These are phyloP conservation scores for Abrus pulchellus DNA, from an alignment of 306 rosid genomes.

Conservation along the genomic window DNA sequence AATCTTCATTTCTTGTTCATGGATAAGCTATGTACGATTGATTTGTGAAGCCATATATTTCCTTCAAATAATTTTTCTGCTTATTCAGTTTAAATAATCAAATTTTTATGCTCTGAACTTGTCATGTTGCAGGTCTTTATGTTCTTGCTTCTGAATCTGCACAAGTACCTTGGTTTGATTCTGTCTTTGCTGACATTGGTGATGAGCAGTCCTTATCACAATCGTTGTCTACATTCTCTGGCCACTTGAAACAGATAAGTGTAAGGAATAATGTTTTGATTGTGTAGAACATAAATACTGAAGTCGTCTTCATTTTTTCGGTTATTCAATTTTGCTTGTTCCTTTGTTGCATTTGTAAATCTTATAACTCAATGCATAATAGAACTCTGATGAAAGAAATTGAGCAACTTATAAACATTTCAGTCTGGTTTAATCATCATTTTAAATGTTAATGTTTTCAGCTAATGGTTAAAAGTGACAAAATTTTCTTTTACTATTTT, in stretches of 20 bases:
- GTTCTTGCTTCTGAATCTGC: slow-evolving; percentile 92
- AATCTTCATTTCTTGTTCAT: slow-evolving; percentile 40
- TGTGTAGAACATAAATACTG: slow-evolving; percentile 32
- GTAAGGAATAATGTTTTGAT: slow-evolving; percentile 58
- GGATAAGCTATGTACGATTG: slow-evolving; percentile 35
- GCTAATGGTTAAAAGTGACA: slow-evolving; percentile 5
- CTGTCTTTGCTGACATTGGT: slow-evolving; percentile 92
- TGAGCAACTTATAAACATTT: slow-evolving; percentile 19
- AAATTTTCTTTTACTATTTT: not conserved
- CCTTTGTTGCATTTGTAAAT: not conserved
- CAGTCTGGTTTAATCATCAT: slow-evolving; percentile 22
- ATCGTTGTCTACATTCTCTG: slow-evolving; percentile 95
- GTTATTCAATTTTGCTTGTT: not conserved
- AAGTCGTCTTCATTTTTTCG: not conserved
- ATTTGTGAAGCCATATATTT: slow-evolving; percentile 7
- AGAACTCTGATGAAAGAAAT: slow-evolving; percentile 1
- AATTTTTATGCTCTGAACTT: slow-evolving; percentile 40
- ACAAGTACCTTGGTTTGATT: slow-evolving; percentile 96
- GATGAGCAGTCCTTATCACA: slow-evolving; percentile 95
- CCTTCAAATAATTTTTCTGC: slow-evolving; percentile 21
- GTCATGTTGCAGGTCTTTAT: slow-evolving; percentile 73
- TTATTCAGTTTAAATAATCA: slow-evolving; percentile 27
- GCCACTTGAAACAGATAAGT: slow-evolving; percentile 90
- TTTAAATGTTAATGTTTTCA: slow-evolving; percentile 24
- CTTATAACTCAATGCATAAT: slow-evolving; percentile 2